Conservation (phyloP, 305 asterid species). For the Fraxinus velutina region DNA sequence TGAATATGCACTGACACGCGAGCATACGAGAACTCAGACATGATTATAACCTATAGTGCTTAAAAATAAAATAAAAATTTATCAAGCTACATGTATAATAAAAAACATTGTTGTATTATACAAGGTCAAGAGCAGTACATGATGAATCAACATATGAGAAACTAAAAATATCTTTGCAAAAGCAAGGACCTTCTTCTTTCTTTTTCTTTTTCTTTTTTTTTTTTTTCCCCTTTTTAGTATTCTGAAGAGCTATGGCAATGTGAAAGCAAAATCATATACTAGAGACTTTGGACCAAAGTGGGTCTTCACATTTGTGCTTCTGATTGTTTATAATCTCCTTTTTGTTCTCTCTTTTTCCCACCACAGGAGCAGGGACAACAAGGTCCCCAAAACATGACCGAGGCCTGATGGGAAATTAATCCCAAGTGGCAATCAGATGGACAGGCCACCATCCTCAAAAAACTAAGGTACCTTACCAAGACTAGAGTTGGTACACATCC, state of each 20-base stretch:
- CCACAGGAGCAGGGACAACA: background rate
- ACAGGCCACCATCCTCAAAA: background rate
- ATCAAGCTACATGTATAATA: background rate
- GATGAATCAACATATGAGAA: background rate
- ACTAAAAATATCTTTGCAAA: background rate
- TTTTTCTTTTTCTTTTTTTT: too few relatives aligned
- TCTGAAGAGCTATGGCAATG: background rate
- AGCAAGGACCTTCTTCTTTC: background rate
- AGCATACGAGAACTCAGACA: background rate
- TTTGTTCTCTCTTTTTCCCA: background rate
- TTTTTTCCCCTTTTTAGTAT: background rate
- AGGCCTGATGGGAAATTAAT: background rate
- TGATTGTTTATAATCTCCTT: background rate
- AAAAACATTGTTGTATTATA: background rate
- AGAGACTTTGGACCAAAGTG: background rate
- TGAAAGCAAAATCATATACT: background rate
- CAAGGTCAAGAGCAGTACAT: background rate
- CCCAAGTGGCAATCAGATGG: background rate
- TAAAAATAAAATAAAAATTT: background rate
- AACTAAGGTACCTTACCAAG: background rate
- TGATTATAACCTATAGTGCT: background rate
- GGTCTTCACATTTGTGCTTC: background rate
- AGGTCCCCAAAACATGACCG: background rate
- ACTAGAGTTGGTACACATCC: background rate
- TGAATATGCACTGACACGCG: background rate